Conservation (phyloP, 495 filamentous ascomycete genomes). For the Penicillium coffeae region DNA sequence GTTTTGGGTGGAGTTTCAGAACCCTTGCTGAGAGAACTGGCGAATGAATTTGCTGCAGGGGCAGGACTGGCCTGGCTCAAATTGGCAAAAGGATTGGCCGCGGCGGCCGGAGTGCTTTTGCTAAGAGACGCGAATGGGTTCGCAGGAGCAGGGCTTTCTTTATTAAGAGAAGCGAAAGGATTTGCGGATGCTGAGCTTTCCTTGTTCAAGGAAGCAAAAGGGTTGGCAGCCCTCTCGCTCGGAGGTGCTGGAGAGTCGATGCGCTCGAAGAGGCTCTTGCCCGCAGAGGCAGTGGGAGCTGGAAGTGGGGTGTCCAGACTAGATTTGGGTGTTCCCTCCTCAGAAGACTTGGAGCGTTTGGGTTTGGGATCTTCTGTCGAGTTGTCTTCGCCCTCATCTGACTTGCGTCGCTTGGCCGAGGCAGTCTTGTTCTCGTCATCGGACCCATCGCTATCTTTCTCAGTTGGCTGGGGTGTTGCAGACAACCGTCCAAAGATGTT, state of each 20-base stretch:
- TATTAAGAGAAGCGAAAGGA: no score
- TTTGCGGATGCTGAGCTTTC: constrained; percentile 16
- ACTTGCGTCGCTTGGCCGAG: constrained; percentile 16
- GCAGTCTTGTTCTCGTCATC: constrained; percentile 21
- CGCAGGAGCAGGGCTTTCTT: no score
- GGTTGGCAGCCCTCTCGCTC: no score
- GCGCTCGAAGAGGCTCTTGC: constrained; percentile 58
- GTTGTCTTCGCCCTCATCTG: constrained; percentile 18
- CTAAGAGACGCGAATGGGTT: constrained; percentile 19
- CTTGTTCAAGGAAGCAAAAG: no score
- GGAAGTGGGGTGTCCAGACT: constrained; percentile 26
- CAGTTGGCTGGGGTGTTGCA: constrained; percentile 37
- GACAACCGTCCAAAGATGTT: constrained; percentile 66
- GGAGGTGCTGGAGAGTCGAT: constrained; percentile 32
- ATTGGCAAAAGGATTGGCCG: no score
- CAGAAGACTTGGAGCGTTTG: constrained; percentile 17
- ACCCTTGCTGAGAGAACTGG: background rate
- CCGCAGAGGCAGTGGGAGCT: constrained; percentile 31
- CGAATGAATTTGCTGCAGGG: background rate
- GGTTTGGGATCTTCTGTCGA: constrained; percentile 25
- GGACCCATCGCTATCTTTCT: constrained; percentile 28
- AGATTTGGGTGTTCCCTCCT: constrained; percentile 25
- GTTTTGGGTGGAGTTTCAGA: no score
- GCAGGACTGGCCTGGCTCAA: no score
- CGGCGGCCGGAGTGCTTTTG: background rate